Percentiles rank a stretch among this genome's conserved stretches.
These are phyloP conservation scores for Lanmaoa pseudosensibilis DNA, from an alignment of 768 basidiomycete species.

Conservation along the genomic window DNA sequence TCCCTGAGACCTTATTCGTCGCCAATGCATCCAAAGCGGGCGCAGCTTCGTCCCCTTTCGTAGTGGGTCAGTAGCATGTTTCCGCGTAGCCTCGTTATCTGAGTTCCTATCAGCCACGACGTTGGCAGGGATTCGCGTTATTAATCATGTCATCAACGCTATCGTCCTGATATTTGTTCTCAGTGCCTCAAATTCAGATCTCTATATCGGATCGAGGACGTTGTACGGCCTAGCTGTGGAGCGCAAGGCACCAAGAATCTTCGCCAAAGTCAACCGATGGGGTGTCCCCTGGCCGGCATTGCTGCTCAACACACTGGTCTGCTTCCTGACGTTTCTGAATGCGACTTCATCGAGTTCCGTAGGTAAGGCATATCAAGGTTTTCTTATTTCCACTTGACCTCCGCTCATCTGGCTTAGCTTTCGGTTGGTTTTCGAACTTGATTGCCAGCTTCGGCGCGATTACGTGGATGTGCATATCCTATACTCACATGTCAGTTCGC, in stretches of 20 bases:
- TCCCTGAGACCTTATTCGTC: conserved; percentile 28
- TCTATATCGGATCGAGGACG: conserved; percentile 52
- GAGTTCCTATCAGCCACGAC: conserved; percentile 32
- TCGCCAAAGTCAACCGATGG: conserved; percentile 36
- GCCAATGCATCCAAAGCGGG: conserved; percentile 30
- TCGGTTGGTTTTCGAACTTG: conserved; percentile 30
- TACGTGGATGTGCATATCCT: conserved; percentile 37
- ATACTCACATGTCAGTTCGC: conserved; percentile 26
- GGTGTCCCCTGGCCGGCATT: conserved; percentile 41
- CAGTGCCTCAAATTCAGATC: conserved; percentile 53
- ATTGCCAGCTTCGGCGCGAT: conserved; percentile 34
- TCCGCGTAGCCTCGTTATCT: conserved; percentile 13
- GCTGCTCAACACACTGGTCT: conserved; percentile 54
- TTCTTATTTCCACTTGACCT: conserved; percentile 23
- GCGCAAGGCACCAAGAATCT: conserved; percentile 46
- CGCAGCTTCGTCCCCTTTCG: conserved; percentile 37
- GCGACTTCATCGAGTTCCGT: conserved; percentile 49
- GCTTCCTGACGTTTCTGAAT: conserved; percentile 59
- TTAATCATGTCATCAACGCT: conserved; percentile 42
- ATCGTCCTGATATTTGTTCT: conserved; percentile 50
- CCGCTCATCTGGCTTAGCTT: conserved; percentile 19
- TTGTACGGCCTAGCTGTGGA: conserved; percentile 49
- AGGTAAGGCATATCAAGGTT: conserved; percentile 37
- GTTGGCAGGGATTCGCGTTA: conserved; percentile 46
- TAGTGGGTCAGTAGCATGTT: conserved; percentile 40